Evolutionary conservation across 2,329 filamentous ascomycete species (phyloP), one percentile per base, ranked within the genome.

Genomic region (Venturia asperata): DNA sequence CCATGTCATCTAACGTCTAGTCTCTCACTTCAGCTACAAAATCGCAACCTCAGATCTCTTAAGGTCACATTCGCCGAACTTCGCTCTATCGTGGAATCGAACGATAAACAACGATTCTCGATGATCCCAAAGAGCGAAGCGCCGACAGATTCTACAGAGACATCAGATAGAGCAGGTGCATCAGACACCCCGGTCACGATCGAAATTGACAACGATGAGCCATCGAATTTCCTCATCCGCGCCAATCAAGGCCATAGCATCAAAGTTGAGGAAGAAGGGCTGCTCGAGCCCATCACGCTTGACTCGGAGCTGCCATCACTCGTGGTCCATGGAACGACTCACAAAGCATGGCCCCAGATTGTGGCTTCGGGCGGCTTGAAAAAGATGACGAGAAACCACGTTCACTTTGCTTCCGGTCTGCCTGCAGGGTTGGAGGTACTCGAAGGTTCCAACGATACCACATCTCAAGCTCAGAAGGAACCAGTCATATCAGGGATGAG

Each of bases 171-270:
- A 9, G 74, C 75, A 11, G 79, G 88, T 62, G 82, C 90, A 0
- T 75, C 81, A 0, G 81, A 89, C 74, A 61, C 67, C 5, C 45
- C 64, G 5, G 56, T 64, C 65, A 41, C 67, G 17, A 65, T 70
- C 34, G 37, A 34, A 17, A 19, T 45, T 1, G 55, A 67, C 30
- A 42, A 55, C 60, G 67, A 75, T 10, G 79, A 88, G 62, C 82
- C 90, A 0, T 75, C 81, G 0, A 82, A 89, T 74, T 97, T 87
- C 79, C 82, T 95, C 41, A 97, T 99, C 77, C 91, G 94, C 71
- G 94, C 94, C 37, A 96, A 95, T 73, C 94, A 97, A 78, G 94
- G 94, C 64, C 94, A 97, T 79, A 91, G 86, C 71, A 90, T 99
- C 73, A 85, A 86, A 72, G 78, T 87, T 43, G 87, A 90, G 37